Conservation (phyloP, 2,329 filamentous ascomycete genomes). For the Emergomyces africanus region DNA sequence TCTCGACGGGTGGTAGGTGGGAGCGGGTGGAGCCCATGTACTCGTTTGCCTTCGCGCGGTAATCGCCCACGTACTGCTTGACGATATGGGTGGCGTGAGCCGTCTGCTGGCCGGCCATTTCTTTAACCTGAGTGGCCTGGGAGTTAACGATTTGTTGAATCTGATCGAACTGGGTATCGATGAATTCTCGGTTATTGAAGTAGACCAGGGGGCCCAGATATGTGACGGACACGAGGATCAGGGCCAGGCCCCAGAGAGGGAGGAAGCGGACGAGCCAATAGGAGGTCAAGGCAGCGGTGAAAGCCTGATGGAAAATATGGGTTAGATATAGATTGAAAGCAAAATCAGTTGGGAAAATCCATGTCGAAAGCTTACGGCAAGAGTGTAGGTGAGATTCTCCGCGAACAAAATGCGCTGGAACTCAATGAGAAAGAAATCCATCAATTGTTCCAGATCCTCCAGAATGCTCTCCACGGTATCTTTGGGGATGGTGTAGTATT, state of each 20-base stretch:
- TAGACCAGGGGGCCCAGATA: slow-evolving; percentile 52
- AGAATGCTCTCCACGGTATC: slow-evolving; percentile 49
- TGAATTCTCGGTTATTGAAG: slow-evolving; percentile 52
- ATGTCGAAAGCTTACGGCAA: slow-evolving; percentile 38
- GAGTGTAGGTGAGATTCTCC: slow-evolving; percentile 50
- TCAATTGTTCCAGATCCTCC: slow-evolving; percentile 50
- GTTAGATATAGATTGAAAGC: not conserved
- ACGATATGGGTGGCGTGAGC: slow-evolving; percentile 45
- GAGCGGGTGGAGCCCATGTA: slow-evolving; percentile 29
- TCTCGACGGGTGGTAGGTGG: not conserved
- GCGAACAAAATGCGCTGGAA: slow-evolving; percentile 54
- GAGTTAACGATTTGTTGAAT: slow-evolving; percentile 41
- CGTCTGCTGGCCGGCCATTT: slow-evolving; percentile 48
- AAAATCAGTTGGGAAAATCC: not conserved
- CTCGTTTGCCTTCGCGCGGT: slow-evolving; percentile 48
- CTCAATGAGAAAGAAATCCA: slow-evolving; percentile 58
- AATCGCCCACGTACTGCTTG: slow-evolving; percentile 47
- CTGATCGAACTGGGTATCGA: slow-evolving; percentile 47
- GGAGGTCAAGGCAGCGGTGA: slow-evolving; percentile 44
- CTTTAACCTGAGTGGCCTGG: slow-evolving; percentile 48
- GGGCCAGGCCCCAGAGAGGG: slow-evolving; percentile 50
- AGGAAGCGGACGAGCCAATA: slow-evolving; percentile 55
- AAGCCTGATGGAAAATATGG: slow-evolving; percentile 36
- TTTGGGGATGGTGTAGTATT: slow-evolving; percentile 54
- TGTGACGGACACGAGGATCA: slow-evolving; percentile 43